phyloP scores from a whole-genome alignment of 2,329 filamentous ascomycete genomes.

The Fusarium napiforme region DNA sequence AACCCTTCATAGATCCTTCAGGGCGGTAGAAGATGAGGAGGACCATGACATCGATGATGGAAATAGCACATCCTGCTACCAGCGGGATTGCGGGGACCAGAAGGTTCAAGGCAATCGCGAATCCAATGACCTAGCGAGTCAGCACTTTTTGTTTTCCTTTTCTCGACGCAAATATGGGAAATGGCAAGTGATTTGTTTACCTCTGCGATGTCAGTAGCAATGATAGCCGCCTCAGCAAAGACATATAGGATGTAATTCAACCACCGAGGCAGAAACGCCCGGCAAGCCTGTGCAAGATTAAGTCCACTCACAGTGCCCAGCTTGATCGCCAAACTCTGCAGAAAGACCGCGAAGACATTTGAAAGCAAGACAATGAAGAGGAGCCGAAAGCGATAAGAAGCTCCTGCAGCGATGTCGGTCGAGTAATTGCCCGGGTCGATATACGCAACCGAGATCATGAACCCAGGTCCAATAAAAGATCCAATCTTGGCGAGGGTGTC shows the following conservation, averaged over 20 bases:
- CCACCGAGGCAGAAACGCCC: background rate
- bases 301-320: background rate
- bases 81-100: background rate
- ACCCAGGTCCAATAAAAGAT: background rate
- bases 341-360: rapidly evolving
- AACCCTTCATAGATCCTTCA: background rate
- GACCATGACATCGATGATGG: background rate
- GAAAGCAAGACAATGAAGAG: background rate
- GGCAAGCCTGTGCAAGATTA: background rate
- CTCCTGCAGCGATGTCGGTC: background rate
- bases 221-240: background rate
- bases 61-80: background rate
- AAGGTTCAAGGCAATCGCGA: background rate
- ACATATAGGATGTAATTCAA: background rate
- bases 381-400: background rate
- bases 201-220: background rate
- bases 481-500: background rate
- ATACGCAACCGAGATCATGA: background rate
- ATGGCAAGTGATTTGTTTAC: background rate
- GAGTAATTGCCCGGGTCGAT: background rate
- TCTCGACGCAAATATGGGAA: rapidly evolving
- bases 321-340: background rate
- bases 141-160: background rate
- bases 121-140: background rate
- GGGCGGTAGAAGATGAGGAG: background rate